Conservation (phyloP, 2,329 filamentous ascomycete species). For the Stemphylium beticola region DNA sequence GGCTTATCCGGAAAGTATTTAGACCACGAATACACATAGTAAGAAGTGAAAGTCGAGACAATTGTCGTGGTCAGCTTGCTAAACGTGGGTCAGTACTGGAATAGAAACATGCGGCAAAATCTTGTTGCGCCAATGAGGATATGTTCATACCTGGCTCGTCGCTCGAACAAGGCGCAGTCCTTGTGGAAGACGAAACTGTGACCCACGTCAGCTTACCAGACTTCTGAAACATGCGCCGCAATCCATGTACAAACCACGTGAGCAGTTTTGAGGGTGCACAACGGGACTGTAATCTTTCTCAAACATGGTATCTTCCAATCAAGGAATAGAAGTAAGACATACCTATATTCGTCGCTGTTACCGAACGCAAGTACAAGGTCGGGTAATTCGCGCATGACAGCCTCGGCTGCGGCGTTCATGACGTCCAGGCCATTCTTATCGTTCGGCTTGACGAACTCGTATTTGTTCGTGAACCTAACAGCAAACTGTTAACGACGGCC, state of each 20-base stretch:
- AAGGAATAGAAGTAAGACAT: conserved; percentile 23
- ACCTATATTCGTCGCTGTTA: conserved; percentile 92
- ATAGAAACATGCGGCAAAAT: background rate
- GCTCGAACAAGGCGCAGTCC: conserved; percentile 80
- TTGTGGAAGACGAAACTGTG: conserved; percentile 90
- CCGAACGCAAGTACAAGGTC: conserved; percentile 91
- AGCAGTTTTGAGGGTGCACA: background rate
- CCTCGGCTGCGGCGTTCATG: conserved; percentile 92
- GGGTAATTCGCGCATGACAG: conserved; percentile 80
- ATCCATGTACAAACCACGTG: conserved; percentile 7
- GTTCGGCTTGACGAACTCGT: conserved; percentile 90
- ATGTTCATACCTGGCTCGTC: conserved; percentile 70
- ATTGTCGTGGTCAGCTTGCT: conserved; percentile 92
- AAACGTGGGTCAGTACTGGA: conserved; percentile 24
- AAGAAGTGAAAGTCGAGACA: conserved; percentile 90
- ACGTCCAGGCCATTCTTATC: conserved; percentile 84
- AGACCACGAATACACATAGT: conserved; percentile 84
- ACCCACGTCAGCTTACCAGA: conserved; percentile 30
- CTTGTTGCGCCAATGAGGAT: conserved; percentile 10
- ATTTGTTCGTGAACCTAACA: conserved; percentile 77
- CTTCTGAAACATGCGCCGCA: conserved; percentile 18
- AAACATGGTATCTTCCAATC: conserved; percentile 11
- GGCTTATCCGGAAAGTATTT: conserved; percentile 74
- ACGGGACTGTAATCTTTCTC: conserved; percentile 21
- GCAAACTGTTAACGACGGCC: conserved; percentile 8